Conservation (phyloP, 495 filamentous ascomycete species). For the Beverwykella pulmonaria region DNA sequence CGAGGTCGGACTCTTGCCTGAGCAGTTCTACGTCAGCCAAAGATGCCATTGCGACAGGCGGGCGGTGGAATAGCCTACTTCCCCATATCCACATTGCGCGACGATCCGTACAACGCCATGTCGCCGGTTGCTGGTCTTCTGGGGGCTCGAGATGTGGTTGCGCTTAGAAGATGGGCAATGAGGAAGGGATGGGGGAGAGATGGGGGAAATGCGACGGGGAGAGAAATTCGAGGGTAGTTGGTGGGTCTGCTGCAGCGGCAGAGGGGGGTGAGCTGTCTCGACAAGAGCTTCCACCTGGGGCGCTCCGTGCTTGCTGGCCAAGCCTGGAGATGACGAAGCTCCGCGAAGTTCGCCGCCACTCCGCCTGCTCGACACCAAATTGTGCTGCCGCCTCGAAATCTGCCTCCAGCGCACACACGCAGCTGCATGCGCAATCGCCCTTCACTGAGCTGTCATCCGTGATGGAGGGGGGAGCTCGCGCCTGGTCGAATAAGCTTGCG, state of each 20-base stretch:
- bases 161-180: constrained; percentile 15
- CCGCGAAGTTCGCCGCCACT: constrained; percentile 32
- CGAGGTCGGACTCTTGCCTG: constrained; percentile 90
- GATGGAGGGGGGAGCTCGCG: constrained; percentile 9
- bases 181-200: neutral
- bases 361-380: neutral
- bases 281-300: neutral
- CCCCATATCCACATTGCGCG: constrained; percentile 62
- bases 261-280: constrained; percentile 17
- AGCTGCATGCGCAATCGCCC: constrained; percentile 22
- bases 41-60: neutral
- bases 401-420: constrained; percentile 25
- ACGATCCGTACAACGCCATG: constrained; percentile 48
- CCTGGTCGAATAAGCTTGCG: constrained; percentile 11
- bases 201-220: neutral
- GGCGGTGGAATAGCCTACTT: constrained; percentile 47
- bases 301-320: constrained; percentile 18
- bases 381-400: neutral
- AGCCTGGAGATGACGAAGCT: constrained; percentile 26
- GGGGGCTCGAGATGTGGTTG: constrained; percentile 2
- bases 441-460: constrained; percentile 28
- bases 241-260: constrained; percentile 1
- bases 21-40: constrained; percentile 37
- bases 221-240: neutral
- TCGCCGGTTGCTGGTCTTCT: constrained; percentile 29